Percentiles rank a stretch among this genome's conserved stretches.
These are phyloP conservation scores for Colletotrichum nymphaeae DNA, from an alignment of 2,329 filamentous ascomycete species.

Conservation along the genomic window DNA sequence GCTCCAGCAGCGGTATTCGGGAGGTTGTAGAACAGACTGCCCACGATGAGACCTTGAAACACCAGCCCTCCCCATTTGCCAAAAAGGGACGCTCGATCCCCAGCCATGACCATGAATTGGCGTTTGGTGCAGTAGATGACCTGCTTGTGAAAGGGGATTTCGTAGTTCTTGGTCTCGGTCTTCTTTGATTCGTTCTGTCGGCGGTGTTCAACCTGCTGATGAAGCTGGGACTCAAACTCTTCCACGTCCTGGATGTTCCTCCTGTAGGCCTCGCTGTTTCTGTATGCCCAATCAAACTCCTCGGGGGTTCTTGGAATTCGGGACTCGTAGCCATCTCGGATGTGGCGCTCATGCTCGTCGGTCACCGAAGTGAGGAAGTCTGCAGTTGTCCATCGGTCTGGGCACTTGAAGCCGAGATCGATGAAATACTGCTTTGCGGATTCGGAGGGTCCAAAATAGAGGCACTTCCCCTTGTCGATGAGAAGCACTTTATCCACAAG, in stretches of 20 bases:
- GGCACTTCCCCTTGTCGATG: constrained; percentile 75
- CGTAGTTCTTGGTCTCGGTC: constrained; percentile 62
- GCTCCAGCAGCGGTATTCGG: constrained; percentile 56
- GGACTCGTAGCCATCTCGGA: constrained; percentile 50
- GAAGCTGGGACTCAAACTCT: constrained; percentile 64
- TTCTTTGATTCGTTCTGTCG: constrained; percentile 48
- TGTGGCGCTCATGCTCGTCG: constrained; percentile 66
- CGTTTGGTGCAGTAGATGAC: constrained; percentile 57
- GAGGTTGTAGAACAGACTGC: constrained; percentile 45
- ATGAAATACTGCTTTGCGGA: constrained; percentile 77
- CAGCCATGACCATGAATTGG: constrained; percentile 47
- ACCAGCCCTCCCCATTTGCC: constrained; percentile 49
- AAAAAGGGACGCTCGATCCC: constrained; percentile 45
- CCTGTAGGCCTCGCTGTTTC: constrained; percentile 57
- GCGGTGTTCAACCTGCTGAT: constrained; percentile 55
- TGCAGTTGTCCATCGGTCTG: constrained; percentile 75
- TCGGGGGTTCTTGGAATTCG: constrained; percentile 70
- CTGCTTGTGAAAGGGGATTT: constrained; percentile 61
- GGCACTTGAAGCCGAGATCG: constrained; percentile 78
- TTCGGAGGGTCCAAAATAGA: constrained; percentile 75
- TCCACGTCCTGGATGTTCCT: constrained; percentile 59
- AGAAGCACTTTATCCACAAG: constrained; percentile 77
- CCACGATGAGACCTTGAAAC: constrained; percentile 47
- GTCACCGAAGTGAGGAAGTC: constrained; percentile 85
- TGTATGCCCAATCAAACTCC: constrained; percentile 67